Conservation (phyloP, 345 rosid species). For the Lepidium africanum region DNA sequence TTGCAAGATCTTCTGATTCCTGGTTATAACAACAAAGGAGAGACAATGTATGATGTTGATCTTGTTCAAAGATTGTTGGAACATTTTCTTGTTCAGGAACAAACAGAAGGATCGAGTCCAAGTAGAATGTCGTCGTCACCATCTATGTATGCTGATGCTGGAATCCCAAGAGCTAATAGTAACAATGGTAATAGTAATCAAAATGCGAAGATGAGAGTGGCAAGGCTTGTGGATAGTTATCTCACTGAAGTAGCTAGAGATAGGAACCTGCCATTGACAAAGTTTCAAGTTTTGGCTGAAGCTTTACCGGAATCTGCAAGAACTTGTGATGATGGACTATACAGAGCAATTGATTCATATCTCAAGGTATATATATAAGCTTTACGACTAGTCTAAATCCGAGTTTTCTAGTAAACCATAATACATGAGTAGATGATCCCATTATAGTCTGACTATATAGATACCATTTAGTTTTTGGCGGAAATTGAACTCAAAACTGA, state of each 20-base stretch:
- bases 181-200: constrained; percentile 40
- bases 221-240: constrained; percentile 96
- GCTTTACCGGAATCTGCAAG: constrained; percentile 95
- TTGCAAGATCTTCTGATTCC: constrained; percentile 82
- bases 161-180: constrained; percentile 47
- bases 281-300: constrained; percentile 92
- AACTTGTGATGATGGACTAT: constrained; percentile 96
- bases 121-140: constrained; percentile 48
- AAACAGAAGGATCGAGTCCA: constrained; percentile 77
- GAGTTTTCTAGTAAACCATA: too few species aligned
- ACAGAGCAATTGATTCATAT: constrained; percentile 92
- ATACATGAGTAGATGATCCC: too few species aligned
- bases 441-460: too few species aligned
- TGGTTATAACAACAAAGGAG: constrained; percentile 47
- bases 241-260: constrained; percentile 97
- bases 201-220: constrained; percentile 87
- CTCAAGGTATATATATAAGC: constrained; percentile 45
- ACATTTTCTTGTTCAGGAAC: constrained; percentile 92
- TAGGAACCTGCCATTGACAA: constrained; percentile 71
- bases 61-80: constrained; percentile 88
- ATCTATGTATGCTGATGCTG: constrained; percentile 32
- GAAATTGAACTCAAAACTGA: too few species aligned
- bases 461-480: too few species aligned
- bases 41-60: constrained; percentile 80
- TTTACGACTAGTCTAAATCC: too few species aligned